A percentile compares a stretch with the other conserved stretches of the same genome.
These are phyloP conservation scores for Tricholoma terreum DNA, from an alignment of 768 basidiomycete species.

Conservation along the genomic window DNA sequence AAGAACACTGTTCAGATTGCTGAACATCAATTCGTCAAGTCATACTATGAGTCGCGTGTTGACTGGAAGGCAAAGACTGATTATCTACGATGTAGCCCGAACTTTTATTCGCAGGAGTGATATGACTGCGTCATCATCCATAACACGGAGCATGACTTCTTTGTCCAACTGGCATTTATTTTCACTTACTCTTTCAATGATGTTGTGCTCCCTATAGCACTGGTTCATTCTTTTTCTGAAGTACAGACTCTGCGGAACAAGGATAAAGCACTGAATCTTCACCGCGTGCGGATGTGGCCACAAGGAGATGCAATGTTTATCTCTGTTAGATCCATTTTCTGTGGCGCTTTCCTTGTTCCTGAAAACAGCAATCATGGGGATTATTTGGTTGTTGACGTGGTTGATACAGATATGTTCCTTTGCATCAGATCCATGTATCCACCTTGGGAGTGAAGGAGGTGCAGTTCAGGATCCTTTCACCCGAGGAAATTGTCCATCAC, in stretches of 20 bases:
- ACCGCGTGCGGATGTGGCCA: too few species aligned
- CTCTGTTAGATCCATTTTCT: too few species aligned
- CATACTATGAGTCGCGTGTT: conserved; percentile 16
- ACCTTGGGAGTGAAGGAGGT: conserved; percentile 97
- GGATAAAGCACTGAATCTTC: neutral
- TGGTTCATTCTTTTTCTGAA: neutral
- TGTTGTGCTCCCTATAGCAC: neutral
- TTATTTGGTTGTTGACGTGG: neutral
- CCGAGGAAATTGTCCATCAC: conserved; percentile 91
- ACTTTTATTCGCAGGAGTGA: conserved; percentile 2
- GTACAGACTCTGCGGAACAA: neutral
- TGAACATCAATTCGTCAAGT: conserved; percentile 11
- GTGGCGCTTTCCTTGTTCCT: conserved; percentile 2
- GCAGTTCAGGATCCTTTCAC: conserved; percentile 97
- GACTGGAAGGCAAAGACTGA: conserved; percentile 18
- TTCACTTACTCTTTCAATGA: neutral
- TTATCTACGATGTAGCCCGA: conserved; percentile 18
- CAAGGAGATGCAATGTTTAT: too few species aligned
- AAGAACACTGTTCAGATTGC: neutral
- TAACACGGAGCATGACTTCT: neutral
- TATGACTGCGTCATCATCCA: conserved; percentile 13
- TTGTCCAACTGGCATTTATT: neutral
- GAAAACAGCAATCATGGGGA: neutral
- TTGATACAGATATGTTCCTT: conserved; percentile 11
- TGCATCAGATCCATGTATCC: too few species aligned